Conservation (phyloP, 208 protist genomes). For the Acanthamoeba healyi region DNA sequence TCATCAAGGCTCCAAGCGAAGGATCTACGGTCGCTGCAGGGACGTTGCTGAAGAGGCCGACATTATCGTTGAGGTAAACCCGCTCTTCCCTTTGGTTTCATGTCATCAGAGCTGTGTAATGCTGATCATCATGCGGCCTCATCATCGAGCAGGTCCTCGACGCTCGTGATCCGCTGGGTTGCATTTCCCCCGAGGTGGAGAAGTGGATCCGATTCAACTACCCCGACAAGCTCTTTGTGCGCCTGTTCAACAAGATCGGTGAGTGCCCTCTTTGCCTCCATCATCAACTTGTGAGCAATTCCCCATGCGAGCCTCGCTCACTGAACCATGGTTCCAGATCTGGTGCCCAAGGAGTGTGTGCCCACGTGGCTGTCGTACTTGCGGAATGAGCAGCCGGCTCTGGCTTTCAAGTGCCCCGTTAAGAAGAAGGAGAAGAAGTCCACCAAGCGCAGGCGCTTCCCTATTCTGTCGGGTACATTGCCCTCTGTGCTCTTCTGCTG, state of each 20-base stretch:
- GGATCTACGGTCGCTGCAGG: slow-evolving; percentile 36
- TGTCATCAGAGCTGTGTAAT: neutral
- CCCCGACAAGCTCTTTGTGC: slow-evolving; percentile 36
- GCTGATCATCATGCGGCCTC: neutral
- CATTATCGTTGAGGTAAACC: slow-evolving; percentile 43
- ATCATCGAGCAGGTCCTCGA: slow-evolving; percentile 35
- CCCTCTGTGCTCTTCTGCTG: neutral
- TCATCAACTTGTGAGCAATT: neutral
- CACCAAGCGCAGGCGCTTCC: neutral
- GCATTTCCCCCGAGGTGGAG: slow-evolving; percentile 48
- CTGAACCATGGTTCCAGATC: neutral
- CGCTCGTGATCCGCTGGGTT: slow-evolving; percentile 38
- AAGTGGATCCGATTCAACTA: slow-evolving; percentile 49
- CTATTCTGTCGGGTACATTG: neutral
- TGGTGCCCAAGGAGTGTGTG: slow-evolving; percentile 46
- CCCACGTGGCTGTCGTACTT: slow-evolving; percentile 17
- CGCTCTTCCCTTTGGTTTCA: too few relatives aligned
- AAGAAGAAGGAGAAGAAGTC: slow-evolving; percentile 53
- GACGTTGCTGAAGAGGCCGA: slow-evolving; percentile 38
- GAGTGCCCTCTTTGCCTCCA: neutral
- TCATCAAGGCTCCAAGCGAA: slow-evolving; percentile 22
- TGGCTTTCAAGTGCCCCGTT: slow-evolving; percentile 51
- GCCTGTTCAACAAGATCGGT: slow-evolving; percentile 60
- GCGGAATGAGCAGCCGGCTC: slow-evolving; percentile 5
- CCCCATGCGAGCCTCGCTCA: neutral